phyloP scores from a whole-genome alignment of 73 alveolate species.

The Symbiodinium pilosum region DNA sequence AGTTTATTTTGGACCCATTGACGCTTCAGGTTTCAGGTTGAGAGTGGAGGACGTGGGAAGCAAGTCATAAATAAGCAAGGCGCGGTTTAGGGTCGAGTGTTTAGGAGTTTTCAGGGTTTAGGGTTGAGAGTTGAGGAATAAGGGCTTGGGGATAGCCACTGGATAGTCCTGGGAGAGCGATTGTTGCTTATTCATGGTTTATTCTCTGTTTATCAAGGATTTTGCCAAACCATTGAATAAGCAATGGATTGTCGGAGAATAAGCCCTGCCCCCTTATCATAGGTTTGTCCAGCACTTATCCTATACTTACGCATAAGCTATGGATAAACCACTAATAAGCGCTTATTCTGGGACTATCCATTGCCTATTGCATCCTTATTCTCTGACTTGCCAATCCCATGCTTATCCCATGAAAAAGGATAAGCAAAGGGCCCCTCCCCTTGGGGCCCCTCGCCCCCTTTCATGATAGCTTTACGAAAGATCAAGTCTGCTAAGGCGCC shows the following conservation, averaged over 20 bases:
- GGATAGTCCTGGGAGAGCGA: neutral
- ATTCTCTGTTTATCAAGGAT: neutral
- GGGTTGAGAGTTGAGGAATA: neutral
- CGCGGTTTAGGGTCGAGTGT: neutral
- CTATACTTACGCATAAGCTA: neutral
- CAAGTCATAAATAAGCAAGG: neutral
- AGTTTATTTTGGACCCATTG: too few relatives aligned
- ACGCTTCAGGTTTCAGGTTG: neutral
- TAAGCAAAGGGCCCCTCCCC: too few relatives aligned
- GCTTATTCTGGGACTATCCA: too few relatives aligned
- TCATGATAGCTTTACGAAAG: neutral
- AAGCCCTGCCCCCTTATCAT: neutral
- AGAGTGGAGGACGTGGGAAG: neutral
- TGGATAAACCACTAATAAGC: too few relatives aligned
- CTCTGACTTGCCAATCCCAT: too few relatives aligned
- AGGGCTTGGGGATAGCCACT: neutral
- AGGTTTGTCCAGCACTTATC: neutral
- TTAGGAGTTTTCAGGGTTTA: neutral
- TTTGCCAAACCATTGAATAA: neutral
- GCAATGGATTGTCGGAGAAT: neutral
- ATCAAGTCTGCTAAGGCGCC: neutral
- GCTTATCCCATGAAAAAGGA: too few relatives aligned
- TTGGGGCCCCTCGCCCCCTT: neutral
- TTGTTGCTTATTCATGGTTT: neutral
- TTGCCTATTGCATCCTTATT: too few relatives aligned